Base-by-base conservation (phyloP, 306 rosid genomes). In the Hippophae rhamnoides region DNA sequence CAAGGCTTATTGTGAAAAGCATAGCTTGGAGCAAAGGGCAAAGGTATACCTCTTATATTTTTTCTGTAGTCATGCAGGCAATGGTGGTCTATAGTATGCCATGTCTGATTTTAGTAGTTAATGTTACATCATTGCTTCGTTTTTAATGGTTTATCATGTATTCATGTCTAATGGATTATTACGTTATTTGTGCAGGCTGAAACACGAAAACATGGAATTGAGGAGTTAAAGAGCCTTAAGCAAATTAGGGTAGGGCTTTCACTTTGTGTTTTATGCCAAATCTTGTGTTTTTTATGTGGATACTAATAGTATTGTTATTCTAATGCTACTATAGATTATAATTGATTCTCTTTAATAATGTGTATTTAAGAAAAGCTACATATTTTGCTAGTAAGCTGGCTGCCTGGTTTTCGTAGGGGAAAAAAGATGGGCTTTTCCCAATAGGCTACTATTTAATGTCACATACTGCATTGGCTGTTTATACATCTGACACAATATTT, bases 1-100 rank as follows among this genome's bases (percentile, higher is more conserved):
- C 78, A 93, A 81, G 75, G 95, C 95, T 64, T 93, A 88, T 69
- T 93, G 99, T 65, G 97, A 93, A 78, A 86, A 78, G 67, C 99
- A 93, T 68, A 85, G 99, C 62, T 64, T 75, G 49, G 99, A 88
- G 74, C 99, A 88, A 72, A 88, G 79, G 78, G 76, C 94, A 31
- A 93, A 93, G 99, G 99, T 90, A 60, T 66, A 54, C 13, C 45
- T 50, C 60, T 59, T 63, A 31, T 31, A 11, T 58, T 9, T 43
- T 13, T 47, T 13, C 23, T 23, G 71, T 50, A 6, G 45, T 48
- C 65, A 26, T 56, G 12, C 41, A 10, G 13, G n/a, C 23, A 58
- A 27, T 51, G 57, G 14, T 72, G 41, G 60, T 49, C 42, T 8
- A 56, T 63, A 63, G 63, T 56, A 49, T 51, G 13, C 66, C 38